Conservation (phyloP, 495 filamentous ascomycete species). For the Achaetomiella virescens region DNA sequence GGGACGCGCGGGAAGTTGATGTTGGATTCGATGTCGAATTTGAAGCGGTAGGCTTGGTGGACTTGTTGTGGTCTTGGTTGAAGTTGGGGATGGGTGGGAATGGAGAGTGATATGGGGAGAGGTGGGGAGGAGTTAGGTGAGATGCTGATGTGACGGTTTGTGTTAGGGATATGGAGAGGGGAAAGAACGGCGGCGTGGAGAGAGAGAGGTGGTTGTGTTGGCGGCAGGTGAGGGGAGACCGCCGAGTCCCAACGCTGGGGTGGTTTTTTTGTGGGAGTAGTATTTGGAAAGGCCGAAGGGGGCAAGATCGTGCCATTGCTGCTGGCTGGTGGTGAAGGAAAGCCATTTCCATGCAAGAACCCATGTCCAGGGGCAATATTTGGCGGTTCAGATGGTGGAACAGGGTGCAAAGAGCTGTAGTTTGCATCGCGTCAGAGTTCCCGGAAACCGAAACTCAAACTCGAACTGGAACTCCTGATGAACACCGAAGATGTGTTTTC, state of each 20-base stretch:
- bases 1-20: slow-evolving; percentile 41
- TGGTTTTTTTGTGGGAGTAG: neutral
- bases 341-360: neutral
- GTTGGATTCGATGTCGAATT: slow-evolving; percentile 45
- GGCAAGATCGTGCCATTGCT: neutral
- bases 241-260: neutral
- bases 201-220: neutral
- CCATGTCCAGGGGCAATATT: neutral
- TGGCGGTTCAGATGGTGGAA: neutral
- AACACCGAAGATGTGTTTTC: slow-evolving; percentile 38
- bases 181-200: neutral
- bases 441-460: slow-evolving; percentile 33
- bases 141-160: neutral
- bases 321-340: slow-evolving; percentile 10
- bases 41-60: slow-evolving; percentile 46
- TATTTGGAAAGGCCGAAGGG: too few species aligned
- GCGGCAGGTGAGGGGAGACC: neutral
- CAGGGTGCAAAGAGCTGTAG: neutral
- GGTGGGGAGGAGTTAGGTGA: slow-evolving; percentile 12
- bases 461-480: slow-evolving; percentile 46
- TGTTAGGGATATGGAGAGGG: neutral
- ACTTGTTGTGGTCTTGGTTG: slow-evolving; percentile 19
- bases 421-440: slow-evolving; percentile 21
- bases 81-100: slow-evolving; percentile 20
- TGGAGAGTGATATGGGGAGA: slow-evolving; percentile 14